Evolutionary conservation across 192 early-diverging fungal genomes (phyloP), one percentile per base, ranked within the genome.

Genomic region (Phycomyces nitens): DNA sequence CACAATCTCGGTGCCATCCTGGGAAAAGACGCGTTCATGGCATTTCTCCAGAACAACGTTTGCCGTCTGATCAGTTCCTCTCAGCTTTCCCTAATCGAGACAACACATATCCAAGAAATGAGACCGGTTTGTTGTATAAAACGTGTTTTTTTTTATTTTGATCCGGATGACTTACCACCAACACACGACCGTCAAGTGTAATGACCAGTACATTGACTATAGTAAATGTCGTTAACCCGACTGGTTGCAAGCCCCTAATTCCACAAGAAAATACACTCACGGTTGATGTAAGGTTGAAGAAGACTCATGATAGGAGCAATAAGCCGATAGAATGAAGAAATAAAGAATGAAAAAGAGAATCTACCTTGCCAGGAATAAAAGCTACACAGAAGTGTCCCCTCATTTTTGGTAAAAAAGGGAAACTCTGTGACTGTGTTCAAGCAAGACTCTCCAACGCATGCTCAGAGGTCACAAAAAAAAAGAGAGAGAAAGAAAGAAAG

Each of bases 41-140:
- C 82, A 72, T 54, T 72, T 71, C 12, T 72, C 53, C 14, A 86
- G 49, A 57, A 86, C 82, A 1, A 86, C 14, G 66, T 86, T 86
- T 10, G 74, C 69, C 3, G 72, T 74, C 52, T 82, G 79, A 68
- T 86, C 84, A 42, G 79, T 69, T 29, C 84, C 84, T 54, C 65
- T 73, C 40, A 85, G 64, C 12, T 74, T 79, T 51, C 84, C 84
- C 84, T 85, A 64, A 38, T n/a, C n/a, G n/a, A n/a, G n/a, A n/a
- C n/a, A n/a, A n/a, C n/a, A n/a, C n/a, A n/a, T n/a, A n/a, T n/a
- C n/a, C n/a, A n/a, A n/a, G n/a, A n/a, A n/a, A n/a, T n/a, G n/a
- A n/a, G n/a, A n/a, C n/a, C n/a, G n/a, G n/a, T n/a, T n/a, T n/a
- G n/a, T n/a, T n/a, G n/a, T n/a, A n/a, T n/a, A 14, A 56, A 40